These are phyloP conservation scores for Corchorus capsularis DNA, from an alignment of 345 rosid genomes.

Conservation along the genomic window DNA sequence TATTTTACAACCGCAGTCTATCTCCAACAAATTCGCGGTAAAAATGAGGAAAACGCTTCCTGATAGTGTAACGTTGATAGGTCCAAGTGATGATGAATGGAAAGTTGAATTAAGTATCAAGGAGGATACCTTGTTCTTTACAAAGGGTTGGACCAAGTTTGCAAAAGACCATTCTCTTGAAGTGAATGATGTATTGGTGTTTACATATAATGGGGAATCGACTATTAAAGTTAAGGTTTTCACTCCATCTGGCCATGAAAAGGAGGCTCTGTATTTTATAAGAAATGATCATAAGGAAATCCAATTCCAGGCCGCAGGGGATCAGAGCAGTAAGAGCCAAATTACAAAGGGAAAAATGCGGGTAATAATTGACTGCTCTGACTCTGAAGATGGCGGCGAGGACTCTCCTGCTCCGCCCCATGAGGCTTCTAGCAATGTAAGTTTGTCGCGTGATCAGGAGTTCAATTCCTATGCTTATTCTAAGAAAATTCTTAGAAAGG, in stretches of 20 bases:
- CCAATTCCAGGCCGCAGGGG: too few relatives aligned
- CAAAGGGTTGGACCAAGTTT: slow-evolving; percentile 38
- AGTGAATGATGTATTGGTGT: slow-evolving; percentile 38
- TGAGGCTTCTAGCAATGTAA: too few relatives aligned
- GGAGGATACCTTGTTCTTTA: slow-evolving; percentile 29
- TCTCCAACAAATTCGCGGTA: slow-evolving; percentile 33
- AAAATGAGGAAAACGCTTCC: slow-evolving; percentile 36
- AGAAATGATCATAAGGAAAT: too few relatives aligned
- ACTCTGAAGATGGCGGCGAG: background rate
- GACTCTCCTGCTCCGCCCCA: too few relatives aligned
- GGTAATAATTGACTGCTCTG: background rate
- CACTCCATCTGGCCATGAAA: too few relatives aligned
- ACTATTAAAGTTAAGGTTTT: too few relatives aligned
- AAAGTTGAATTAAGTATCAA: slow-evolving; percentile 28
- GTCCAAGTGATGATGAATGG: slow-evolving; percentile 42
- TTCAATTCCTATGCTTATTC: too few relatives aligned
- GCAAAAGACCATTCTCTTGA: slow-evolving; percentile 16
- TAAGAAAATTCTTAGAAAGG: too few relatives aligned
- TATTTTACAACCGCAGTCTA: slow-evolving; percentile 27
- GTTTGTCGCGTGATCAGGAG: too few relatives aligned
- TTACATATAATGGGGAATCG: too few relatives aligned
- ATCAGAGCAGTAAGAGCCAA: background rate
- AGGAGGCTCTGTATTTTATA: too few relatives aligned
- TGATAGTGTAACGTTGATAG: slow-evolving; percentile 35
- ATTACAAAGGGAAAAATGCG: background rate